phyloP scores from a whole-genome alignment of 768 basidiomycete genomes.

The Ephemerocybe angulata region DNA sequence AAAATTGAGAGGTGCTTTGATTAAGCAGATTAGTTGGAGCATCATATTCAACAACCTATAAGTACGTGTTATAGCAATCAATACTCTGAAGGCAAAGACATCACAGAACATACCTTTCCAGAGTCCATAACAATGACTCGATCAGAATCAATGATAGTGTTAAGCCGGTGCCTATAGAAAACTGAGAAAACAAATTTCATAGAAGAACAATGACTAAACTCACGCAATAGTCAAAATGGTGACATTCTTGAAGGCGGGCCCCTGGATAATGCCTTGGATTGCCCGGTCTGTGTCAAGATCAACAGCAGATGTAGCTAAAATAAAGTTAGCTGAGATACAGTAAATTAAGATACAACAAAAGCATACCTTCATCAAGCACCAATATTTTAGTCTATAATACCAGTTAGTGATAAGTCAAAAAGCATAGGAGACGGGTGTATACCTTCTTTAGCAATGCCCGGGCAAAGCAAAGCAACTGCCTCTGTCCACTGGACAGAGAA shows the following conservation, averaged over 20 bases:
- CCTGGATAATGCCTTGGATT: slow-evolving; percentile 84
- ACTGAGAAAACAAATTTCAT: not conserved
- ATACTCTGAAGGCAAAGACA: not conserved
- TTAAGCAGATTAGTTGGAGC: slow-evolving; percentile 60
- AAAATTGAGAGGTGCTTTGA: slow-evolving; percentile 55
- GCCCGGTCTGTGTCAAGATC: slow-evolving; percentile 87
- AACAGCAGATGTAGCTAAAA: slow-evolving; percentile 78
- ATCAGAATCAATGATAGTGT: slow-evolving; percentile 81
- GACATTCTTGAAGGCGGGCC: slow-evolving; percentile 69
- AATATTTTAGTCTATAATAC: slow-evolving; percentile 68
- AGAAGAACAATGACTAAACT: too few relatives aligned
- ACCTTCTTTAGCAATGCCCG: slow-evolving; percentile 78
- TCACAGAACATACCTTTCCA: slow-evolving; percentile 51
- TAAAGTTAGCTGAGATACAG: slow-evolving; percentile 4
- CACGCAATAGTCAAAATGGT: slow-evolving; percentile 89
- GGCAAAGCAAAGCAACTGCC: slow-evolving; percentile 87
- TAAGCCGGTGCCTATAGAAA: slow-evolving; percentile 63
- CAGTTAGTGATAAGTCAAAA: not conserved
- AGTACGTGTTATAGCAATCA: not conserved
- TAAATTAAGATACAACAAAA: not conserved
- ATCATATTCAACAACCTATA: slow-evolving; percentile 75
- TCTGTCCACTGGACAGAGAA: slow-evolving; percentile 80
- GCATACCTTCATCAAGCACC: slow-evolving; percentile 85
- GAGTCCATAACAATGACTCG: slow-evolving; percentile 78
- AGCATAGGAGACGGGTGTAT: slow-evolving; percentile 4